Base-by-base conservation (phyloP, 768 basidiomycete species). In the Neoboletus magnificus region DNA sequence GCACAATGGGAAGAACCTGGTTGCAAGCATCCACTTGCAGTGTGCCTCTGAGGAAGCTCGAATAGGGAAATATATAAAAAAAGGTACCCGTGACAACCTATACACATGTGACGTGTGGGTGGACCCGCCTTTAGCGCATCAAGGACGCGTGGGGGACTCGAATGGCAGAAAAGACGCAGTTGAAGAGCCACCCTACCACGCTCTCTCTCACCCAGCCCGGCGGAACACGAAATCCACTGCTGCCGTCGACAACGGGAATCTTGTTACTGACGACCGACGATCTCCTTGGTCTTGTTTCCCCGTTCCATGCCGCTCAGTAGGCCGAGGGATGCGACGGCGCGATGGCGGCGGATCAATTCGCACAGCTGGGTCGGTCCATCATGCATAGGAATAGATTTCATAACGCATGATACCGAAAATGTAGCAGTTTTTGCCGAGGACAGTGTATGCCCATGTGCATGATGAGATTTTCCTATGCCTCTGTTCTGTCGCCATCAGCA, bases 121-220 rank as follows among this genome's bases (percentile, higher is more conserved):
- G 52, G 12, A 27, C 50, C 25, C 44, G 49, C 33, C 52, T 47
- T 54, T 27, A 27, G 27, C 27, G 27, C 27, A 27, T 27, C 27
- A 27, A 27, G 27, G 23, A 29, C 50, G 48, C 60, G 53, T 48
- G 55, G 30, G 27, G 23, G 37, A 36, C 57, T 56, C 68, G 41
- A 70, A 69, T 70, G 68, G 67, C 67, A 61, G 45, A 69, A 70
- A 69, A 62, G 64, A 68, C 67, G 64, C 67, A 68, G 11, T 37
- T 20, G 16, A 15, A 15, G n/a, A 35, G 43, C 25, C 50, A 39
- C 52, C 36, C 57, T 56, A 56, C 59, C 63, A 59, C 58, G 44
- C 56, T 66, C 63, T 59, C 27, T n/a, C 3, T 27, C 64, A 61
- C 66, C 55, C 49, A 39, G 55, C 44, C 48, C 30, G 25, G 20